phyloP scores from a whole-genome alignment of 345 rosid genomes.

The Punica granatum region DNA sequence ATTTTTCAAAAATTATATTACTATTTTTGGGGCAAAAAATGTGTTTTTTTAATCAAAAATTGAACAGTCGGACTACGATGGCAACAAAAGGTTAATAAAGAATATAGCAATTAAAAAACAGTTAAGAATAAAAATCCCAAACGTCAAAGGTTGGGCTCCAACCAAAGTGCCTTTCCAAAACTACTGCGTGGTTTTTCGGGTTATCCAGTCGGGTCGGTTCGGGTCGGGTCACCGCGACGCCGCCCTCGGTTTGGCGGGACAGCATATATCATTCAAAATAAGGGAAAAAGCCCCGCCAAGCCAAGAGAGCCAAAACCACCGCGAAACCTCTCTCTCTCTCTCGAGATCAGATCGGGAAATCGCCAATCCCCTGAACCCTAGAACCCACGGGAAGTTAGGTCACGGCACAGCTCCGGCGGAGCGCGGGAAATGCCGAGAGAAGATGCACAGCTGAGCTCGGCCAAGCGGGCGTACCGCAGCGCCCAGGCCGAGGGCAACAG shows the following conservation, averaged over 20 bases:
- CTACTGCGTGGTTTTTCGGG: background rate
- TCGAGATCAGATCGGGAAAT: background rate
- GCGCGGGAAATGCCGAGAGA: slow-evolving; percentile 36
- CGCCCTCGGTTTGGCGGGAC: background rate
- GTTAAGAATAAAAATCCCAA: no score
- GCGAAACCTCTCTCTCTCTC: background rate
- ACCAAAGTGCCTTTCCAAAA: no score
- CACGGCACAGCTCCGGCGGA: background rate
- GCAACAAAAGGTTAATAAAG: no score
- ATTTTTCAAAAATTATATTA: no score
- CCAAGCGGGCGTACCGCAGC: slow-evolving; percentile 54
- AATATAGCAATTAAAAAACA: no score
- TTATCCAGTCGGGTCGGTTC: background rate
- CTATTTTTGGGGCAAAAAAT: no score
- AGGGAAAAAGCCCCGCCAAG: background rate
- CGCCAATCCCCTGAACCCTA: background rate
- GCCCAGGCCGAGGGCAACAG: slow-evolving; percentile 69
- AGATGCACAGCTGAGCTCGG: slow-evolving; percentile 31
- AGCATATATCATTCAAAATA: background rate
- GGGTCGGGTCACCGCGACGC: background rate
- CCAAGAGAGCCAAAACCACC: background rate
- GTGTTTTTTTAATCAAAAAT: no score
- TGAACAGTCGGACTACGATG: no score
- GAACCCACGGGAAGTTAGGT: background rate
- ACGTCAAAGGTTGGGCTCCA: no score